Evolutionary conservation across 345 rosid genomes (phyloP).

Genomic region (Aquilaria malaccensis): DNA sequence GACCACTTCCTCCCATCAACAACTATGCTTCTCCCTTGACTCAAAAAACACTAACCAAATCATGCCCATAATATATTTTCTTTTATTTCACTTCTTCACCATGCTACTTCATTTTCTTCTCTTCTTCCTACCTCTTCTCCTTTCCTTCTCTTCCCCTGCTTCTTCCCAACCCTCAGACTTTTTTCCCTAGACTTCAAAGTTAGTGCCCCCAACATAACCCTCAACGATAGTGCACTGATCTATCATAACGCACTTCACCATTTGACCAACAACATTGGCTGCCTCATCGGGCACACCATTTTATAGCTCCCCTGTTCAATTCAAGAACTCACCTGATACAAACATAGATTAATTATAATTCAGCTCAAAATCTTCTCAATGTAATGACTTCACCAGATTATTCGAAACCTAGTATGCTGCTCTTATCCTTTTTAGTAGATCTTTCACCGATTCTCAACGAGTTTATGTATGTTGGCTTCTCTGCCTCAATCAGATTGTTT

Average conservation of each 20-base stretch:
- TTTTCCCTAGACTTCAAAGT: conserved; percentile 43
- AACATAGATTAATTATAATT: conserved; percentile 23
- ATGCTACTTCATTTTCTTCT: conserved; percentile 11
- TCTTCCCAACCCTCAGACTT: conserved; percentile 29
- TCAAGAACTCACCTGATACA: conserved; percentile 36
- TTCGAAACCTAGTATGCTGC: conserved; percentile 14
- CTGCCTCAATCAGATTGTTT: conserved; percentile 29
- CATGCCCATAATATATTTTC: too few species aligned
- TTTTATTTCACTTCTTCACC: not conserved
- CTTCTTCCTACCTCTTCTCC: conserved; percentile 8
- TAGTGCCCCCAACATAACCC: conserved; percentile 27
- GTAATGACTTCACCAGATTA: conserved; percentile 22
- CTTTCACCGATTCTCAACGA: conserved; percentile 18
- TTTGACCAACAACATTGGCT: conserved; percentile 49
- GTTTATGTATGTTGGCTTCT: conserved; percentile 26
- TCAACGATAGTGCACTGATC: conserved; percentile 48
- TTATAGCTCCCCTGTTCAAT: conserved; percentile 40
- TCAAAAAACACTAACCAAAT: not conserved
- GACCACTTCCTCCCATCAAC: not conserved
- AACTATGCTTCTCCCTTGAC: conserved; percentile 8
- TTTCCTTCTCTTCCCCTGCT: conserved; percentile 9
- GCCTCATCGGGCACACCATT: conserved; percentile 67
- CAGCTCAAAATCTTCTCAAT: conserved; percentile 13
- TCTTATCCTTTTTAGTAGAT: conserved; percentile 23
- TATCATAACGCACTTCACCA: conserved; percentile 44